Evolutionary conservation across 208 protist genomes (phyloP).

Genomic region (Leishmania martiniquensis): DNA sequence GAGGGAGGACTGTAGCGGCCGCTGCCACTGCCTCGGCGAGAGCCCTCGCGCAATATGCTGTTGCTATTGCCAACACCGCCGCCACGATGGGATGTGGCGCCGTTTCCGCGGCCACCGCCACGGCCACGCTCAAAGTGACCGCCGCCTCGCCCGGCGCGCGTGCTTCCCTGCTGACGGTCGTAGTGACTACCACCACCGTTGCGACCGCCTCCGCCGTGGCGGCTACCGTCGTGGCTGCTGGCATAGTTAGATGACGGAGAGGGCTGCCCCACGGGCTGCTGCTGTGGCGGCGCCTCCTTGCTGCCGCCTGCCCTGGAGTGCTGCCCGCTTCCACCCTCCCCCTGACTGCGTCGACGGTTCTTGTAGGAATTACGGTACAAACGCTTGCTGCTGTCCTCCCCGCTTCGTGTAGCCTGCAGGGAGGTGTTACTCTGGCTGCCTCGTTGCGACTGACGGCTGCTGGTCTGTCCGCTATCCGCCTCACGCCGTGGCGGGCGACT

Average conservation of each 20-base stretch:
- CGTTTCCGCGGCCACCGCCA: constrained; percentile 1
- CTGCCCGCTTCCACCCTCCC: constrained; percentile 7
- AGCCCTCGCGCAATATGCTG: constrained; percentile 11
- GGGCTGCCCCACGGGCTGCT: constrained; percentile 11
- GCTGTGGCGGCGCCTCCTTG: constrained; percentile 18
- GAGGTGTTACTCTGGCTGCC: constrained; percentile 2
- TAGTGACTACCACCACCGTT: neutral
- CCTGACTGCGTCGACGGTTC: constrained; percentile 26
- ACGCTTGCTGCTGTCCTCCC: constrained; percentile 26
- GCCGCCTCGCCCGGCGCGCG: neutral
- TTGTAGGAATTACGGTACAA: constrained; percentile 28
- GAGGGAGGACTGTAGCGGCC: constrained; percentile 12
- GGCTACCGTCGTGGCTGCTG: constrained; percentile 21
- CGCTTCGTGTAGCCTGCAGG: neutral
- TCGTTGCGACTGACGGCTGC: constrained; percentile 4
- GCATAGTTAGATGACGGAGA: constrained; percentile 14
- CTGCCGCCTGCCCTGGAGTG: constrained; percentile 13
- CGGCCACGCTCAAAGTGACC: neutral
- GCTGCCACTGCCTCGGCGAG: constrained; percentile 10
- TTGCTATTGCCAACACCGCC: neutral
- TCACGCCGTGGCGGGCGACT: neutral
- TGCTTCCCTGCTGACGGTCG: constrained; percentile 2
- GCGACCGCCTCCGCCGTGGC: neutral
- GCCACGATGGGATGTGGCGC: neutral
- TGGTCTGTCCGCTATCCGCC: neutral